These are phyloP conservation scores for Ichthyophthirius multifiliis DNA, from an alignment of 169 alveolate species.

Conservation along the genomic window DNA sequence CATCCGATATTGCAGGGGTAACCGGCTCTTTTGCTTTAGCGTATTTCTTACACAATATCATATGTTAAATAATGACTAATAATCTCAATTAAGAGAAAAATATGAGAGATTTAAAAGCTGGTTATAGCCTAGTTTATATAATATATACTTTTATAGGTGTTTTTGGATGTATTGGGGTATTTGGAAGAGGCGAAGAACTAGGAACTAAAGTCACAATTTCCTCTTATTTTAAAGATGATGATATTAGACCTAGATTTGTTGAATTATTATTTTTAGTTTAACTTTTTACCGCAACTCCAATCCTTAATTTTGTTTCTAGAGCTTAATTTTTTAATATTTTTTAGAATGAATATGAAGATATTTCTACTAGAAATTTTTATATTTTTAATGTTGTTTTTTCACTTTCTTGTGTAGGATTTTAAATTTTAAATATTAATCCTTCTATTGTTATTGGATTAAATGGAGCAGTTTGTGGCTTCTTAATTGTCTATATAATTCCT, in stretches of 20 bases:
- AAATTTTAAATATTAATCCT: background rate
- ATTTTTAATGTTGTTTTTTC: background rate
- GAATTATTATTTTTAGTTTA: conserved; percentile 29
- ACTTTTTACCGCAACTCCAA: conserved; percentile 34
- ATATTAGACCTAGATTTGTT: conserved; percentile 15
- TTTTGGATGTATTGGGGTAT: conserved; percentile 39
- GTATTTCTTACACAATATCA: conserved; percentile 28
- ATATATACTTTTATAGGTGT: conserved; percentile 32
- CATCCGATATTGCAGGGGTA: conserved; percentile 6
- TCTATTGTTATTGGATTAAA: conserved; percentile 27
- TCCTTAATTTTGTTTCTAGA: conserved; percentile 16
- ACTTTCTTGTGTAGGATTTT: background rate
- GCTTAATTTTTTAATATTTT: conserved; percentile 14
- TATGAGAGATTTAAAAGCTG: background rate
- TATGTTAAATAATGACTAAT: conserved; percentile 27
- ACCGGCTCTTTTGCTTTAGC: conserved; percentile 38
- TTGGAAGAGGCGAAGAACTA: background rate
- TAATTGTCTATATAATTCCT: conserved; percentile 32
- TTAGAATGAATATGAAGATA: background rate
- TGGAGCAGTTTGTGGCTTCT: conserved; percentile 46
- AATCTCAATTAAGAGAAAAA: conserved; percentile 7
- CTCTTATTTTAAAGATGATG: conserved; percentile 2
- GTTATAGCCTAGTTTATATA: conserved; percentile 6
- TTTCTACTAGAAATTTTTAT: background rate
- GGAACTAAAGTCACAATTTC: background rate